Conservation (phyloP, 2,329 filamentous ascomycete species). For the Apiospora arundinis region DNA sequence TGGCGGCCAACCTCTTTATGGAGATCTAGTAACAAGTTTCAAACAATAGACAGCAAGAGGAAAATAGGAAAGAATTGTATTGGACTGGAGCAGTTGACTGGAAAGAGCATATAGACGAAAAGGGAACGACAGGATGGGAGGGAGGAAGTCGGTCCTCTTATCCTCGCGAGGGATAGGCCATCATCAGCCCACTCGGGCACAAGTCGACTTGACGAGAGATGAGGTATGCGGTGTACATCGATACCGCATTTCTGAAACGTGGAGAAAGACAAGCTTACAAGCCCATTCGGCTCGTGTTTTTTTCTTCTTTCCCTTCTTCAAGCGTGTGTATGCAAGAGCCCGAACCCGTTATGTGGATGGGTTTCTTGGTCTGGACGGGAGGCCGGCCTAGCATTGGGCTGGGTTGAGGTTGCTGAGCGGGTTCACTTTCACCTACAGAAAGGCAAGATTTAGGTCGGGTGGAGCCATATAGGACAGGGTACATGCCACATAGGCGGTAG, state of each 20-base stretch:
- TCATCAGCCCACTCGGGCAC: conserved; percentile 37
- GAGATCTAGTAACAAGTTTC: conserved; percentile 34
- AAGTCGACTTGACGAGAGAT: conserved; percentile 18
- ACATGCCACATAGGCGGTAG: conserved; percentile 14
- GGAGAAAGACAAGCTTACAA: conserved; percentile 31
- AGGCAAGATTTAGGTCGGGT: conserved; percentile 2
- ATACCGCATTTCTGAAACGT: conserved; percentile 41
- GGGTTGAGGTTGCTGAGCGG: conserved; percentile 24
- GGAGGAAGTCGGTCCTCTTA: conserved; percentile 41
- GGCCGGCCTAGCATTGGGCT: conserved; percentile 31
- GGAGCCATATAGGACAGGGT: conserved; percentile 6
- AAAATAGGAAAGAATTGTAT: conserved; percentile 35
- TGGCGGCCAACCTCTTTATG: conserved; percentile 32
- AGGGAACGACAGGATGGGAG: conserved; percentile 28
- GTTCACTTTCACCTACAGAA: conserved; percentile 3
- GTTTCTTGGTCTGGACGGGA: conserved; percentile 28
- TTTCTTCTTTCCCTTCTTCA: neutral
- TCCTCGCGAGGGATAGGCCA: conserved; percentile 38
- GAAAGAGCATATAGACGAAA: conserved; percentile 34
- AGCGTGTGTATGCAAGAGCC: conserved; percentile 28
- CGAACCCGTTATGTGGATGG: conserved; percentile 22
- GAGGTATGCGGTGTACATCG: conserved; percentile 19
- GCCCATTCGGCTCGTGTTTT: neutral
- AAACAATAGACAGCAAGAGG: conserved; percentile 32
- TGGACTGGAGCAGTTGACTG: conserved; percentile 38